phyloP scores from a whole-genome alignment of 306 rosid genomes.

The Malus asiatica region DNA sequence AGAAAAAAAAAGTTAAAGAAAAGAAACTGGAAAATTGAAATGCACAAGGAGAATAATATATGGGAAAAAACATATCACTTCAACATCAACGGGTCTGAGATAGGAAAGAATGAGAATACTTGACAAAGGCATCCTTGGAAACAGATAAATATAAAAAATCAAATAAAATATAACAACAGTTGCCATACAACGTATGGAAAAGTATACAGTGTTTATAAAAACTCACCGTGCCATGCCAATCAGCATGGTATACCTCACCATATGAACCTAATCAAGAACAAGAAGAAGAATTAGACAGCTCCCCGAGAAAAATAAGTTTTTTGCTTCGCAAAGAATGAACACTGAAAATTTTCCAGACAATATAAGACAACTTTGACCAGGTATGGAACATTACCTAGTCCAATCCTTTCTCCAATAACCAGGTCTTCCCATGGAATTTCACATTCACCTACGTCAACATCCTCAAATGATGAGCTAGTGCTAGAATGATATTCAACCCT shows the following conservation, averaged over 20 bases:
- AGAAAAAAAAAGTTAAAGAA: neutral
- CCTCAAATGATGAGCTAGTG: constrained; percentile 48
- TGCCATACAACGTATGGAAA: neutral
- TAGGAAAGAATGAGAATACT: neutral
- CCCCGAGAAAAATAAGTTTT: neutral
- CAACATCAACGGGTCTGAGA: neutral
- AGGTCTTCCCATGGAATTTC: constrained; percentile 98
- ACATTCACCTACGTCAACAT: constrained; percentile 86
- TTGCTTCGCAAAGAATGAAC: neutral
- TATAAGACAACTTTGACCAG: constrained; percentile 10
- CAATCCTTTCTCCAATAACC: constrained; percentile 89
- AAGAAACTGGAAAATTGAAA: neutral
- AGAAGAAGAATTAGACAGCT: constrained; percentile 5
- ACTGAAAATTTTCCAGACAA: neutral
- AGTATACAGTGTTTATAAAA: constrained; percentile 12
- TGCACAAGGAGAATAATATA: neutral
- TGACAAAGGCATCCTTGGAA: neutral
- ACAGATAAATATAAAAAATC: neutral
- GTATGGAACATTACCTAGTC: constrained; percentile 59
- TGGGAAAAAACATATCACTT: neutral
- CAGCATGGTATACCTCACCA: constrained; percentile 96
- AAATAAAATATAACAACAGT: neutral
- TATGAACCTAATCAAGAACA: constrained; percentile 68
- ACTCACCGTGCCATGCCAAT: constrained; percentile 98
- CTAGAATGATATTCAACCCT: constrained; percentile 40